Evolutionary conservation across 495 filamentous ascomycete genomes (phyloP), one percentile per base, ranked within the genome.

Genomic region (Penicillium atrosanguineum): DNA sequence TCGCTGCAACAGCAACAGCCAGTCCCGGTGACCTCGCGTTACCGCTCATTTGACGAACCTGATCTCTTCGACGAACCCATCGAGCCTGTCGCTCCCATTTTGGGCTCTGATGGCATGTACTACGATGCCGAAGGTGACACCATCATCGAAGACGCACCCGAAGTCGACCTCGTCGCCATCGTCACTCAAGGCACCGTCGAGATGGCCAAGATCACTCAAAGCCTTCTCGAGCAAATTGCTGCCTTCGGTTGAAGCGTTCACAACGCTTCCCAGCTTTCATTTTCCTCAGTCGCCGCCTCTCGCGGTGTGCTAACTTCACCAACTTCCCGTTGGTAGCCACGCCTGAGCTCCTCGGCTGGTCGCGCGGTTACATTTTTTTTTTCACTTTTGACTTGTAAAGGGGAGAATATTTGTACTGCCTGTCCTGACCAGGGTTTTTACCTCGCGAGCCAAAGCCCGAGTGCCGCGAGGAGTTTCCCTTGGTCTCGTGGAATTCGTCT

Each of bases 381-480:
- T 28, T 28, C 26, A 28, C 26, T 31, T 31, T 31, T 31, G 28
- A 31, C 7, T 31, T 31, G 3, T 31, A 31, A 6, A 9, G 21
- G 25, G 25, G 34, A 18, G 44, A 19, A 46, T 19, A 26, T 7
- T n/a, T 23, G 4, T 19, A 31, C n/a, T 20, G 4, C 15, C 18
- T 38, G 45, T 37, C 21, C 45, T 9, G 45, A 38, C n/a, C 45
- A 48, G 29, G 45, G 29, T 37, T 48, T 48, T 48, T 48, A 48
- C 29, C 45, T 38, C 29, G 45, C 20, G 15, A n/a, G 9, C 19
- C 31, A 19, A 48, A 38, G 28, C 28, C 28, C 28, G 11, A 31
- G 28, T 9, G 44, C 21, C n/a, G 20, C 45, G 29, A 48, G 45
- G 18, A 36, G 43, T 43, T 29, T 23, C 21, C 28, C 40, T 12